Base-by-base conservation (phyloP, 495 filamentous ascomycete species). In the Aspergillus homomorphus region DNA sequence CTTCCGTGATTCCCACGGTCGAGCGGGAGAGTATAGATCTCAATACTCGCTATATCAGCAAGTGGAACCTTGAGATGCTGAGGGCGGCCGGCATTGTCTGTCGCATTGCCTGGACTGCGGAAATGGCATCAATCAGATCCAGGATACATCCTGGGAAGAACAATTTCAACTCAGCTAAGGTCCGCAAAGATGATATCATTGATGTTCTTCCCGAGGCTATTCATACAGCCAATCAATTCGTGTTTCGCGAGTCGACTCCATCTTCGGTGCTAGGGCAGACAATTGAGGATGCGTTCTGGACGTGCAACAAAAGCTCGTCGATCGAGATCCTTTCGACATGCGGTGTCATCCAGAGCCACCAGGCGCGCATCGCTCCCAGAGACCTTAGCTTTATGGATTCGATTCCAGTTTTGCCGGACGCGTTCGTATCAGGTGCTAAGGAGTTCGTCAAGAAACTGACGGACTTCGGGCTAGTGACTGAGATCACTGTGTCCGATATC, bases 1-100 rank as follows among this genome's bases (percentile, higher is more conserved):
- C 92, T 7, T 96, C 93, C 16, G 87, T 98, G 42, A 98, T 99
- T 60, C 95, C 95, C 3, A 99, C 95, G 0, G 95, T 98, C n/a
- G 95, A 99, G 75, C 84, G 95, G 55, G 95, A 99, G 71, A 91
- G 88, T 51, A 96, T 98, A 45, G 95, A 99, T 67, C 80, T 99
- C 53, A 98, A 98, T 72, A 94, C 95, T 45, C 86, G 91, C 49
- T 92, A 88, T 76, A 91, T 99, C 20, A 87, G 89, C 44, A 89
- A 85, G 28, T 99, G 95, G 95, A 99, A 99, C 68, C 74, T 87
- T n/a, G 95, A 97, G 67, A 89, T 99, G 84, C 76, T 99, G 19
- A 84, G 93, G 44, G 87, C 90, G 16, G 90, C 93, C 22, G 95
- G 95, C 57, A 90, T 98, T 60, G 86, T 96, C 55, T 86, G 91